Conservation (phyloP, 2,329 filamentous ascomycete species). For the Xylogone sp. region DNA sequence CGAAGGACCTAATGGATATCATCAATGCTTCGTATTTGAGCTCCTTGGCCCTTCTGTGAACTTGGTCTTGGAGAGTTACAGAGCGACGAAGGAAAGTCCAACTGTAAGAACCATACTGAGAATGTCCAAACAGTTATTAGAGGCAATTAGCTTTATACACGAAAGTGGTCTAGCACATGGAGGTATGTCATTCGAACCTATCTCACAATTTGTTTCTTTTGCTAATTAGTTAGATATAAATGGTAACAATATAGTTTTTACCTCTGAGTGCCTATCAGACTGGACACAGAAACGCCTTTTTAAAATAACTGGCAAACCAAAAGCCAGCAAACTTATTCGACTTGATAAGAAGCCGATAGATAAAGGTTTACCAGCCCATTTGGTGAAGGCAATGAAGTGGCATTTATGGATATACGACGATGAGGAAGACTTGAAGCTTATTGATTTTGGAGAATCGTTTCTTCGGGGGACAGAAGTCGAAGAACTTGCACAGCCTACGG, state of each 20-base stretch:
- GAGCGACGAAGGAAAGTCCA: slow-evolving; percentile 16
- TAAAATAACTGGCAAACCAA: slow-evolving; percentile 8
- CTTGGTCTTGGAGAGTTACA: slow-evolving; percentile 20
- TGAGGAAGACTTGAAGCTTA: slow-evolving; percentile 22
- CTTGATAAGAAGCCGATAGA: slow-evolving; percentile 7
- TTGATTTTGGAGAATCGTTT: slow-evolving; percentile 22
- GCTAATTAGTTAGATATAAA: slow-evolving; percentile 21
- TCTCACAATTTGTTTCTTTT: neutral
- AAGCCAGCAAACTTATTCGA: slow-evolving; percentile 3
- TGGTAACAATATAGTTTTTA: slow-evolving; percentile 25
- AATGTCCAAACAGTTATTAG: slow-evolving; percentile 25
- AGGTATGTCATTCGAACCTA: slow-evolving; percentile 16
- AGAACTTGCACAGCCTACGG: slow-evolving; percentile 16
- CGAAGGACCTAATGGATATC: slow-evolving; percentile 30
- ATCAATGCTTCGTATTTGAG: slow-evolving; percentile 31
- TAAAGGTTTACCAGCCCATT: slow-evolving; percentile 14
- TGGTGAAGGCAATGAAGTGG: slow-evolving; percentile 14
- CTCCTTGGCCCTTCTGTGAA: slow-evolving; percentile 27
- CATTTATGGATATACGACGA: slow-evolving; percentile 19
- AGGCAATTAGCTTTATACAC: slow-evolving; percentile 26
- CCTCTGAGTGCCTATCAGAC: slow-evolving; percentile 9
- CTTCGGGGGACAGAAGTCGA: slow-evolving; percentile 9
- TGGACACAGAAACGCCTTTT: slow-evolving; percentile 11
- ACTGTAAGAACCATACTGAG: slow-evolving; percentile 18
- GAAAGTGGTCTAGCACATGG: slow-evolving; percentile 26